Evolutionary conservation across 2,329 filamentous ascomycete genomes (phyloP).

Genomic region (Rugonectria rugulosa): DNA sequence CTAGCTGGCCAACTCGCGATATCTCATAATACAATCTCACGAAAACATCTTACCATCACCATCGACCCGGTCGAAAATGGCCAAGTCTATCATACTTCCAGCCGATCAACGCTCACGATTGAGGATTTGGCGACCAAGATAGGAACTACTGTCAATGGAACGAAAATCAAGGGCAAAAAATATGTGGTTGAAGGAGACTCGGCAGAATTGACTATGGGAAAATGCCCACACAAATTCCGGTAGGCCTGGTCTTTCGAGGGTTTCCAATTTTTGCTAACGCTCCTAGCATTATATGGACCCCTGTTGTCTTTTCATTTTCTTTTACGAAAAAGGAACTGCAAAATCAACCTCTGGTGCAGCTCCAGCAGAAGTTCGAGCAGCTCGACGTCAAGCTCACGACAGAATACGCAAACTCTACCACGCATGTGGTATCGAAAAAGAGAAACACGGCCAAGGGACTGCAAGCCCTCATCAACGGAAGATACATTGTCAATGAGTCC

Average conservation of each 20-base stretch:
- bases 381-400: slow-evolving; percentile 87
- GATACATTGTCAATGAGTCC: slow-evolving; percentile 75
- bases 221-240: slow-evolving; percentile 70
- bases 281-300: slow-evolving; percentile 78
- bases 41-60: slow-evolving; percentile 84
- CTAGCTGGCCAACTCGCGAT: slow-evolving; percentile 73
- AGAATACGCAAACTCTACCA: slow-evolving; percentile 77
- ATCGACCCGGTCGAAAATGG: slow-evolving; percentile 71
- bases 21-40: slow-evolving; percentile 82
- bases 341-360: slow-evolving; percentile 66
- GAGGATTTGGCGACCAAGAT: slow-evolving; percentile 85
- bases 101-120: slow-evolving; percentile 74
- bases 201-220: slow-evolving; percentile 76
- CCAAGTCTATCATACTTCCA: slow-evolving; percentile 70
- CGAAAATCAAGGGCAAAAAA: slow-evolving; percentile 70
- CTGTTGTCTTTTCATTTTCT: slow-evolving; percentile 82
- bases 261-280: slow-evolving; percentile 16
- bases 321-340: slow-evolving; percentile 76
- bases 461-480: slow-evolving; percentile 84
- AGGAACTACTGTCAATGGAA: slow-evolving; percentile 80
- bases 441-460: slow-evolving; percentile 88
- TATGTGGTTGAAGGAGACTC: slow-evolving; percentile 56
- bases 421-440: slow-evolving; percentile 88
- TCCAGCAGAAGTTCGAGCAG: slow-evolving; percentile 74
- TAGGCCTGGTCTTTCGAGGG: slow-evolving; percentile 41